A percentile compares a stretch with the other conserved stretches of the same genome.
Evolutionary conservation across 805 yeast genomes (phyloP).

Genomic region (Debaryomyces prosopidis): DNA sequence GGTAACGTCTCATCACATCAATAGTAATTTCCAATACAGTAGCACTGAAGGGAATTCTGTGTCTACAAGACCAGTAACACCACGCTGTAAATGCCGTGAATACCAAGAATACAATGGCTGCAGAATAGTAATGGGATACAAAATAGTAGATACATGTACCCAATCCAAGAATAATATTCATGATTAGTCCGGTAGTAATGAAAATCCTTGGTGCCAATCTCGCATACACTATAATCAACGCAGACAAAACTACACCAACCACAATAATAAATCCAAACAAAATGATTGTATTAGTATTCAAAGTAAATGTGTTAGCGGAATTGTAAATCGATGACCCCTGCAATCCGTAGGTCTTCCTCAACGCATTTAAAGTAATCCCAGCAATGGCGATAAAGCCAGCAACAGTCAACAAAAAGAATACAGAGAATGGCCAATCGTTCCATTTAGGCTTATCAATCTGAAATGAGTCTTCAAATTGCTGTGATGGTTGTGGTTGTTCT

Average conservation of each 20-base stretch:
- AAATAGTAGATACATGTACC: conserved; percentile 79
- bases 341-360: conserved; percentile 51
- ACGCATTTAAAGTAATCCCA: conserved; percentile 64
- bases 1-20: conserved; percentile 71
- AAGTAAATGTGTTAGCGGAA: conserved; percentile 52
- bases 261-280: conserved; percentile 66
- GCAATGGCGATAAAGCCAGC: conserved; percentile 74
- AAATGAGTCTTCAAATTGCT: conserved; percentile 65
- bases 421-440: conserved; percentile 72
- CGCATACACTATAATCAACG: conserved; percentile 58
- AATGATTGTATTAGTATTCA: conserved; percentile 74
- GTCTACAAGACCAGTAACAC: conserved; percentile 72
- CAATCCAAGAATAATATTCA: conserved; percentile 66
- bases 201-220: conserved; percentile 64
- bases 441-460: conserved; percentile 59
- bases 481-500: conserved; percentile 35
- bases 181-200: conserved; percentile 65
- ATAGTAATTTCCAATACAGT: conserved; percentile 69
- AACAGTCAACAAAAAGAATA: conserved; percentile 47
- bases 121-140: conserved; percentile 68
- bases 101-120: conserved; percentile 72
- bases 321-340: conserved; percentile 67
- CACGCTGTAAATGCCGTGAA: conserved; percentile 65
- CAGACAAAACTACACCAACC: conserved; percentile 58
- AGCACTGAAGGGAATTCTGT: conserved; percentile 73